A percentile compares a stretch with the other conserved stretches of the same genome.
These are phyloP conservation scores for Globisporangium iwayamae DNA, from an alignment of 352 stramenopile genomes.

Conservation along the genomic window DNA sequence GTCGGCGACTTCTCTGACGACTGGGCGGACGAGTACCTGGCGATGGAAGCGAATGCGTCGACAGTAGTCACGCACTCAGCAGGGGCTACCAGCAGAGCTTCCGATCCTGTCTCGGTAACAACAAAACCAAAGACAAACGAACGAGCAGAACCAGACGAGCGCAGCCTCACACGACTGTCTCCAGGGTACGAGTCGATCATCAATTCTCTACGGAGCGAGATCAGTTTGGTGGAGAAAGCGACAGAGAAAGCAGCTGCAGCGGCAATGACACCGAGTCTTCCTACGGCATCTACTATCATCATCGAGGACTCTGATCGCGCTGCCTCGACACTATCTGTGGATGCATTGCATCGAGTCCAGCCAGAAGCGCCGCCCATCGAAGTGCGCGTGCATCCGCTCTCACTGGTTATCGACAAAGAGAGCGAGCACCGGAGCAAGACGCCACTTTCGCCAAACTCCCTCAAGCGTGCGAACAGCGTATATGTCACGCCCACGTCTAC, in stretches of 20 bases:
- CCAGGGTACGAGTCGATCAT: constrained; percentile 2
- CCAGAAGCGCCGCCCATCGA: background rate
- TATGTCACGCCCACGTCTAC: constrained; percentile 20
- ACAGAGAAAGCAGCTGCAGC: constrained; percentile 5
- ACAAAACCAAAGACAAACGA: background rate
- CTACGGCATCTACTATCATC: background rate
- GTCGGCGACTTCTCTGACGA: constrained; percentile 36
- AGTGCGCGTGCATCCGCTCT: constrained; percentile 30
- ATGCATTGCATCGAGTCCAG: background rate
- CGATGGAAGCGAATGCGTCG: constrained; percentile 9
- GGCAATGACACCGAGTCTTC: background rate
- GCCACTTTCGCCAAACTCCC: constrained; percentile 25
- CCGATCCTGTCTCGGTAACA: background rate
- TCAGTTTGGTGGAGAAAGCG: constrained; percentile 10
- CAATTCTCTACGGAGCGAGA: constrained; percentile 11
- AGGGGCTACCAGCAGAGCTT: background rate
- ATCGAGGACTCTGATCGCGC: background rate
- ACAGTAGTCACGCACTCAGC: background rate
- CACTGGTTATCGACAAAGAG: constrained; percentile 15
- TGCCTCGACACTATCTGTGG: background rate
- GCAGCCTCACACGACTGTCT: constrained; percentile 6
- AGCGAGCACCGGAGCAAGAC: constrained; percentile 13
- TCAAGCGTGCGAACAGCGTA: constrained; percentile 43
- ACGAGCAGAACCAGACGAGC: background rate
- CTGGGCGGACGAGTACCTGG: constrained; percentile 38